phyloP scores from a whole-genome alignment of 1,284 basidiomycete genomes.

The Boletus mariae region DNA sequence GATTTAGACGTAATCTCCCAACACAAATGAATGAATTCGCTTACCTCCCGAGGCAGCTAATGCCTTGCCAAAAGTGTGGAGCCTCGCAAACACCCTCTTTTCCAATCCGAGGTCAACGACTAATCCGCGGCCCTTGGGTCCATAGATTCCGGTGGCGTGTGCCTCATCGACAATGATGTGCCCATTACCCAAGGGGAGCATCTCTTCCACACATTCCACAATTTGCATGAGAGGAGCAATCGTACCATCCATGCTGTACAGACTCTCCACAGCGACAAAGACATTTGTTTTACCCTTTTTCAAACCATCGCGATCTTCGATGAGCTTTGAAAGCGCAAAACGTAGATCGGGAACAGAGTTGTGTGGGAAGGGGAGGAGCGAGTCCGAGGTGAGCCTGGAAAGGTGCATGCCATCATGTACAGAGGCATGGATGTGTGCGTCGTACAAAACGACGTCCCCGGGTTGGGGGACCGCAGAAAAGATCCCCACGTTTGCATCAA shows the following conservation, averaged over 20 bases:
- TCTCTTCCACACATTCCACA: constrained; percentile 52
- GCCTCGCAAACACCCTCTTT: constrained; percentile 56
- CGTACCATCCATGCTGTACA: constrained; percentile 97
- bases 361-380: constrained; percentile 62
- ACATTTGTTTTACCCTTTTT: constrained; percentile 42
- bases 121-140: constrained; percentile 73
- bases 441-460: constrained; percentile 78
- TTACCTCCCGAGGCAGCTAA: constrained; percentile 75
- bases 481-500: constrained; percentile 81
- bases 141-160: constrained; percentile 81
- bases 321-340: constrained; percentile 40
- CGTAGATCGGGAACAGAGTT: constrained; percentile 62
- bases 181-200: constrained; percentile 59
- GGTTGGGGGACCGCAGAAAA: constrained; percentile 81
- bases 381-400: constrained; percentile 47
- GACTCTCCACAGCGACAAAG: constrained; percentile 82
- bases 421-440: constrained; percentile 89
- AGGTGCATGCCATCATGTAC: constrained; percentile 87
- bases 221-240: constrained; percentile 74
- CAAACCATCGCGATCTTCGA: constrained; percentile 40
- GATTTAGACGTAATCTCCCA: neutral
- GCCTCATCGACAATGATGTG: constrained; percentile 83
- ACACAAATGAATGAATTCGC: constrained; percentile 25
- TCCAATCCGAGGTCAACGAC: constrained; percentile 64
- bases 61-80: constrained; percentile 72